Base-by-base conservation (phyloP, 1,284 basidiomycete species). In the Grifola frondosa region DNA sequence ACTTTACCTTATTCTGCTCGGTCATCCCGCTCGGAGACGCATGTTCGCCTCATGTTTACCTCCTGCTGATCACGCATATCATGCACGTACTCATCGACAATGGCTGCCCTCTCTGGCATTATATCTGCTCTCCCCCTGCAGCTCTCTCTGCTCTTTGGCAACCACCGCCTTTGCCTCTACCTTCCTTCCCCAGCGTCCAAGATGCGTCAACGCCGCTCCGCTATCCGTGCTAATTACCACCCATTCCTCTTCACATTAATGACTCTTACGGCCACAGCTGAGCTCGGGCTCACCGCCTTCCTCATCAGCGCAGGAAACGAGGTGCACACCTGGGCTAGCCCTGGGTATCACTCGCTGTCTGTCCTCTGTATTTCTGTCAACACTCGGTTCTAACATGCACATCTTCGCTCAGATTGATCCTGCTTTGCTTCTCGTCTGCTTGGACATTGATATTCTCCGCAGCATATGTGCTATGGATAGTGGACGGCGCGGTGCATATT, bases 401-500 rank as follows among this genome's bases (percentile, higher is more conserved):
- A 35, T 30, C 28, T 36, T 19, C 31, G 17, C 32, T 28, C 46
- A 70, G 68, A 20, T 57, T 85, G 42, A 77, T 84, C 35, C 60
- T 86, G 37, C 74, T 83, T 44, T 71, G 81, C 53, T 84, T 88
- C 62, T 81, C 81, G 53, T 74, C 87, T 4, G 55, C 56, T 4
- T 89, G 87, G 86, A 88, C 86, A 16, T 70, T 76, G 2, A 51
- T 86, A 24, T 88, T 87, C 56, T 75, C 80, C 10, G 70, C 75
- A 5, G 77, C 78, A 25, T 89, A 88, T 56, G 68, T 86, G 49
- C 56, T 87, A 25, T 88, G 82, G 80, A 75, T 83, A 35, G 64
- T 84, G 28, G 79, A 80, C 39, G 80, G 81, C 30, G 77, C 75
- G 6, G 73, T 75, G 30, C 80, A 83, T 58, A 60, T 86, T 29